phyloP scores from a whole-genome alignment of 306 rosid genomes.

The Begonia loranthoides region DNA sequence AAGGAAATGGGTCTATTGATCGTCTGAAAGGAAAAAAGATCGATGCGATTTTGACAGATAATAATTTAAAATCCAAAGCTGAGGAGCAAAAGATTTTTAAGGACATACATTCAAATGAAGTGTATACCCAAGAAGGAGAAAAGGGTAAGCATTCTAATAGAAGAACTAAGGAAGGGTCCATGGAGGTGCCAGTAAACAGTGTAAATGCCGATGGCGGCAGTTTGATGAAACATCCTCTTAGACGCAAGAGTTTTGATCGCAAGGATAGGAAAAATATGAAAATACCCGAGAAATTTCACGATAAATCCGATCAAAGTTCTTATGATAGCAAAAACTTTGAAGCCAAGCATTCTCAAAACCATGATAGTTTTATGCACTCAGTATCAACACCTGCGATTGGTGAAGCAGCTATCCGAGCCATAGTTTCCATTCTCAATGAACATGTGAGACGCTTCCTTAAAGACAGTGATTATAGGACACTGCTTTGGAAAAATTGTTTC shows the following conservation, averaged over 20 bases:
- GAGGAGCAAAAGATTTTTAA: slow-evolving; percentile 14
- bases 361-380: slow-evolving; percentile 4
- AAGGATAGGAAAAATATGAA: slow-evolving; percentile 10
- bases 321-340: slow-evolving; percentile 16
- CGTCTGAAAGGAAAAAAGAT: slow-evolving; percentile 3
- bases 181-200: slow-evolving; percentile 10
- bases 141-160: slow-evolving; percentile 5
- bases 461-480: slow-evolving; percentile 42
- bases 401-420: slow-evolving; percentile 39
- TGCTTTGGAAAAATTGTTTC: slow-evolving; percentile 34
- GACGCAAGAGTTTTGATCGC: slow-evolving; percentile 15
- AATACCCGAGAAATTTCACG: slow-evolving; percentile 2
- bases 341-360: slow-evolving; percentile 8
- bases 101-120: slow-evolving; percentile 20
- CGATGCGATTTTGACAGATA: neutral
- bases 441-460: slow-evolving; percentile 38
- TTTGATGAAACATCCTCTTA: slow-evolving; percentile 13
- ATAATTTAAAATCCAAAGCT: slow-evolving; percentile 11
- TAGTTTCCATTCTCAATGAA: slow-evolving; percentile 62
- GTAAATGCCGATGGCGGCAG: slow-evolving; percentile 10
- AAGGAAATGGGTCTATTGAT: slow-evolving; percentile 5
- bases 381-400: slow-evolving; percentile 23
- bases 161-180: slow-evolving; percentile 11
- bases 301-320: slow-evolving; percentile 11
- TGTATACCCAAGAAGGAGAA: slow-evolving; percentile 11